phyloP scores from a whole-genome alignment of 192 early-diverging fungal genomes.

The Pilaira anomala region DNA sequence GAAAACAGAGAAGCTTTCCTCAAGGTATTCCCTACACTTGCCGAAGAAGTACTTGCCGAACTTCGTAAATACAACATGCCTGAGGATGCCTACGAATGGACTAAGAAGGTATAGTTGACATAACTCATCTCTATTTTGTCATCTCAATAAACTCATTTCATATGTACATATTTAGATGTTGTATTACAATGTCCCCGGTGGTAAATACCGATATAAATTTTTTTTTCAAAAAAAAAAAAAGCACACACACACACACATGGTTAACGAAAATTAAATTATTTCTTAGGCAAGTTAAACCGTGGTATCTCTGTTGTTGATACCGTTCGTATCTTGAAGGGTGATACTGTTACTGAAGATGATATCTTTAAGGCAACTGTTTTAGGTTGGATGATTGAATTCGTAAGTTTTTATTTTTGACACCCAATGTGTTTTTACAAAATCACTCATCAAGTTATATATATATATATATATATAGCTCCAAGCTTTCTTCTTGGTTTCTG shows the following conservation, averaged over 20 bases:
- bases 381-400: conserved; percentile 94
- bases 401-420: conserved; percentile 40
- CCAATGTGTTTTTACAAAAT: too few species aligned
- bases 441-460: too few species aligned
- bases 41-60: conserved; percentile 70
- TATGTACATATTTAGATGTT: conserved; percentile 38
- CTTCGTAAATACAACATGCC: conserved; percentile 67
- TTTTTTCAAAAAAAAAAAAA: neutral
- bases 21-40: conserved; percentile 71
- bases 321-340: conserved; percentile 73
- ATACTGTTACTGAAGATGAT: conserved; percentile 72
- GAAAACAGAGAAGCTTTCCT: conserved; percentile 58
- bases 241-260: too few species aligned
- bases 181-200: conserved; percentile 59
- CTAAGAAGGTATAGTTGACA: conserved; percentile 46
- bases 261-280: neutral
- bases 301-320: conserved; percentile 93
- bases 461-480: conserved; percentile 82
- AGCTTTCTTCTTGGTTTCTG: conserved; percentile 96
- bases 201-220: conserved; percentile 35
- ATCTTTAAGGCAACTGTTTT: conserved; percentile 83
- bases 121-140: too few species aligned
- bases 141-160: conserved; percentile 3
- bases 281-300: conserved; percentile 94
- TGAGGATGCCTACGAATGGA: conserved; percentile 63